Conservation (phyloP, 179 eudicot genomes). For the Beta lomatogona region DNA sequence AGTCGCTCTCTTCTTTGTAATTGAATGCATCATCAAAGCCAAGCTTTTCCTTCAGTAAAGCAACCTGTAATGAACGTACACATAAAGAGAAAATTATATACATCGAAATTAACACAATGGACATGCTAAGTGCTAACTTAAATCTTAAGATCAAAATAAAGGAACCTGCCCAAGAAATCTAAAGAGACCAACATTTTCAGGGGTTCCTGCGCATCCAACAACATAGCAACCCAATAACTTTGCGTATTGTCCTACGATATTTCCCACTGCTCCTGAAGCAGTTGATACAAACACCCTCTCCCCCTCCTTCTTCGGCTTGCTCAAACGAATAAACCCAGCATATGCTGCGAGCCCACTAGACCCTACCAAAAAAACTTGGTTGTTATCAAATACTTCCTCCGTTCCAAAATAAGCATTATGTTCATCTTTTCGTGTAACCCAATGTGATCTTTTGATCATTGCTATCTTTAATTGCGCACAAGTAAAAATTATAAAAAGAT, state of each 20-base stretch:
- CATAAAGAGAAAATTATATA: too few relatives aligned
- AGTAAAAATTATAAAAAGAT: too few relatives aligned
- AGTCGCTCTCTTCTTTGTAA: constrained; percentile 59
- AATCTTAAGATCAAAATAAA: too few relatives aligned
- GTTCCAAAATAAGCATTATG: too few relatives aligned
- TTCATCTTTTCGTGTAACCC: too few relatives aligned
- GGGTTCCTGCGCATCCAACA: constrained; percentile 55
- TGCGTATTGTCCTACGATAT: constrained; percentile 59
- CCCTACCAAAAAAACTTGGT: constrained; percentile 4
- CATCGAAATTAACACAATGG: too few relatives aligned
- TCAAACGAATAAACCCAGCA: constrained; percentile 38
- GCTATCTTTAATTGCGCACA: too few relatives aligned
- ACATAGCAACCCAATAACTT: constrained; percentile 54
- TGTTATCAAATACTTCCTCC: too few relatives aligned
- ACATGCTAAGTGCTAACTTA: too few relatives aligned
- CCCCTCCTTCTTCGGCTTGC: constrained; percentile 53
- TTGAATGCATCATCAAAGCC: constrained; percentile 74
- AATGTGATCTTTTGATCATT: too few relatives aligned
- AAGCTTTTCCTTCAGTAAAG: constrained; percentile 49
- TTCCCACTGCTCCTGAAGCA: constrained; percentile 54
- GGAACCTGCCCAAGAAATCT: too few relatives aligned
- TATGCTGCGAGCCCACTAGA: constrained; percentile 51
- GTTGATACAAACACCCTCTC: constrained; percentile 54
- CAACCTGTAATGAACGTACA: constrained; percentile 53
- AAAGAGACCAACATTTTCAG: constrained; percentile 37